Percentiles rank a stretch among this genome's conserved stretches.
phyloP scores from a whole-genome alignment of 192 early-diverging fungal genomes.

The Jimgerdemannia lactiflua region DNA sequence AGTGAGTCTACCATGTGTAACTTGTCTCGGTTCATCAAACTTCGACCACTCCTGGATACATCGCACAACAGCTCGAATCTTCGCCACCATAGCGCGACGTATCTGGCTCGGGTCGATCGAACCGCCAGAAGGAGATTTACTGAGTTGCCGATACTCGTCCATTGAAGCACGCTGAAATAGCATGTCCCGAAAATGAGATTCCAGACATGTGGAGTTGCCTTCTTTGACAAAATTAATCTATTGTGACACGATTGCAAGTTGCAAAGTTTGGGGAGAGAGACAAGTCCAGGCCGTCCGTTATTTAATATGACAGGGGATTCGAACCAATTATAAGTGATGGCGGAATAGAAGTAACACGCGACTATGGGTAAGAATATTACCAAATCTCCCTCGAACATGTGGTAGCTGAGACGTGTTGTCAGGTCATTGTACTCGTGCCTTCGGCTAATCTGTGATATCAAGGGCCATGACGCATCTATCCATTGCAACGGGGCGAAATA shows the following conservation, averaged over 20 bases:
- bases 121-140: conserved; percentile 37
- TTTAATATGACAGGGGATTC: too few species aligned
- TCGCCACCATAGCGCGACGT: conserved; percentile 45
- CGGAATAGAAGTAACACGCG: conserved; percentile 22
- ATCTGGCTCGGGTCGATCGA: conserved; percentile 39
- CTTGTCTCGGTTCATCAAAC: conserved; percentile 46
- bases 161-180: conserved; percentile 70
- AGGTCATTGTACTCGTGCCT: conserved; percentile 47
- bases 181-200: conserved; percentile 66
- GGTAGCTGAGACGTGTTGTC: conserved; percentile 39
- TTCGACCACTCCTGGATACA: conserved; percentile 51
- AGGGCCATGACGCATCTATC: conserved; percentile 69
- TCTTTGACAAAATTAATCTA: conserved; percentile 58
- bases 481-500: not conserved
- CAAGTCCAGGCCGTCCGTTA: too few species aligned
- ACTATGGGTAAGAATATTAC: conserved; percentile 14
- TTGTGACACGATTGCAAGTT: conserved; percentile 27
- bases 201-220: conserved; percentile 59
- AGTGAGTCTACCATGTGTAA: conserved; percentile 4
- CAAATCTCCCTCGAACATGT: conserved; percentile 46
- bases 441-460: conserved; percentile 69
- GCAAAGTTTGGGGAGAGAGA: not conserved
- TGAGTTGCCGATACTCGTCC: conserved; percentile 61
- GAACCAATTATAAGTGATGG: conserved; percentile 7
- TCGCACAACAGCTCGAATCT: conserved; percentile 47